Evolutionary conservation across 495 filamentous ascomycete genomes (phyloP), one percentile per base, ranked within the genome.

Genomic region (Penicillium steckii): DNA sequence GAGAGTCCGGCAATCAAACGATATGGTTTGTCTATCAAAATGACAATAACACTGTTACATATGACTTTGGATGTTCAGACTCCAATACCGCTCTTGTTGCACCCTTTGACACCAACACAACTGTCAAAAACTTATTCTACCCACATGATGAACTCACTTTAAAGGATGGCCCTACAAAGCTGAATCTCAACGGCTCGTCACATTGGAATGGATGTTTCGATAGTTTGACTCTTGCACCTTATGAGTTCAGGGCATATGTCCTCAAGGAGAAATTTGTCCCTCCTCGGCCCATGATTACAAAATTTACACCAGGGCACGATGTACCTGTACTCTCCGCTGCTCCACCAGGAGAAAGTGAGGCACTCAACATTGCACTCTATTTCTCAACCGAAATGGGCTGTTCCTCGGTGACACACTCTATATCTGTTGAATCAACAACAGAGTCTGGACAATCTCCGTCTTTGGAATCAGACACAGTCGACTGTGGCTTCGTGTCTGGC

Each of bases 1-100:
- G 69, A 9, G 57, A 67, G 19, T 59, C 52, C 6, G 74, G 76
- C 5, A 83, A 85, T 25, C 75, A 81, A 46, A 71, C 76, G 0
- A 73, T 88, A 4, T 89, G 86, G 86, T 63, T 89, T 10, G 69
- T 90, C 1, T 89, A 86, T 58, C 77, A 81, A 26, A 90, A 90
- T 57, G 74, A 75, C 32, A 80, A 84, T 57, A 62, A 66, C 8
- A 74, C 74, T 1, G 76, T 75, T n/a, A 76, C 69, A 2, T 89
- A 85, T 62, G 66, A 69, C 1, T 88, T 87, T 49, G 74, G 87
- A 50, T 88, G 86, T 64, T 68, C 47, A 44, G 67, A 80, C 57
- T 64, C 17, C 50, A 44, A 66, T 13, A 51, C 60, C 3, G 79
- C 81, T 1, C 71, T 88, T 41, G 67, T 88, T 48, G 70, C 85